Evolutionary conservation across 208 protist species (phyloP), one percentile per base, ranked within the genome.

Genomic region (Leishmania martiniquensis): DNA sequence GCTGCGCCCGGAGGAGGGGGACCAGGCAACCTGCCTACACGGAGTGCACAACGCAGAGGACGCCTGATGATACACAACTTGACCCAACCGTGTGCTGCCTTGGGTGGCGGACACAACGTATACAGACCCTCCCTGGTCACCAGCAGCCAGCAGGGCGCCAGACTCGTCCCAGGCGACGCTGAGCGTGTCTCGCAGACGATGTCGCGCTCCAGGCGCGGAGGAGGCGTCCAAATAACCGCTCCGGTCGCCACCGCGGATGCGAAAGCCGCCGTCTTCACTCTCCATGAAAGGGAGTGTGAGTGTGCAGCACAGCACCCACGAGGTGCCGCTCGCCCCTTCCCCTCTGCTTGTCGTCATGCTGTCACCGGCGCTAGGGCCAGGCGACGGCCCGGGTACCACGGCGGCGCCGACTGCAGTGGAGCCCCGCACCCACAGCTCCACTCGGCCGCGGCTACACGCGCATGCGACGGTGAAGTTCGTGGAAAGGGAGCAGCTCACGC

Each of bases 1-100:
- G 81, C 92, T 97, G 42, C 90, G 86, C 20, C 93, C 93, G 6
- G 92, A 87, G 3, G 83, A 87, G 20, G 93, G 93, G 4, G 93
- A 70, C 92, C 93, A 97, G 25, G 84, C 75, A 9, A 97, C 87
- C 51, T 95, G 91, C 42, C 66, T 85, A 65, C 85, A 85, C n/a
- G 70, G 49, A 63, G 39, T 80, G 39, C 63, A 49, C 44, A 20
- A 69, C 34, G 49, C 66, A 22, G 60, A 60, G 25, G 59, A 63
- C 12, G 60, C 68, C 3, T 76, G 67, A 42, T 79, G 73, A 47
- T 82, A 92, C 10, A 85, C 81, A 12, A 88, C 60, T 51, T 85
- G 62, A 25, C 77, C 70, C 45, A 92, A 45, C 34, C 77, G 63
- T 4, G 72, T 84, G 57, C 89, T 81, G 17, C 87, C 84, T 71